Evolutionary conservation across 2,329 filamentous ascomycete species (phyloP).

Genomic region (Ophiostoma pallidulum): DNA sequence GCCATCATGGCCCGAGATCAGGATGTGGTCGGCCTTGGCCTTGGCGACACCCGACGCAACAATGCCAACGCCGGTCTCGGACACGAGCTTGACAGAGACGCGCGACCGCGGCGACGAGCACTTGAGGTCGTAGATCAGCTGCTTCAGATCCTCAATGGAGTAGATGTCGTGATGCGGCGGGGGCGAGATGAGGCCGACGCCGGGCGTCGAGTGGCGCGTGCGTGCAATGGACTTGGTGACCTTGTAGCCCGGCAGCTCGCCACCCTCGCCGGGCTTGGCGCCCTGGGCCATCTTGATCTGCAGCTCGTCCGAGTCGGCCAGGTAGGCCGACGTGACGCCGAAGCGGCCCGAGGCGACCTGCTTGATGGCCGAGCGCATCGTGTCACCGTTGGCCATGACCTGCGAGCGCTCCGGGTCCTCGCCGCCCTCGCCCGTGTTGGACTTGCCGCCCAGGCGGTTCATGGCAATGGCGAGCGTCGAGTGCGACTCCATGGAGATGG

Average conservation of each 20-base stretch:
- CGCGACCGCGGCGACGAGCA: conserved; percentile 87
- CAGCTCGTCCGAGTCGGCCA: conserved; percentile 89
- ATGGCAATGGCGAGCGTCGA: conserved; percentile 92
- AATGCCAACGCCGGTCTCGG: conserved; percentile 94
- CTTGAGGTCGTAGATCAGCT: conserved; percentile 95
- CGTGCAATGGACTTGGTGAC: conserved; percentile 89
- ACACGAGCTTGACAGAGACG: conserved; percentile 94
- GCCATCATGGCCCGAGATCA: conserved; percentile 95
- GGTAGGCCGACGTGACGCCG: conserved; percentile 88
- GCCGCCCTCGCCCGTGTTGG: conserved; percentile 95
- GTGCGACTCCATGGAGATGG: conserved; percentile 97
- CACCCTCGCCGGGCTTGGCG: conserved; percentile 94
- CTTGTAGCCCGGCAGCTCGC: conserved; percentile 94
- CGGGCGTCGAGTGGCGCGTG: conserved; percentile 90
- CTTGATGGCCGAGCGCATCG: conserved; percentile 95
- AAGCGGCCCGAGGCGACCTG: conserved; percentile 94
- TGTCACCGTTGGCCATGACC: conserved; percentile 82
- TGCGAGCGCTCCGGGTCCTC: conserved; percentile 88
- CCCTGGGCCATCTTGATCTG: conserved; percentile 99
- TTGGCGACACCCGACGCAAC: conserved; percentile 96
- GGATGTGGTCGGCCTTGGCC: conserved; percentile 91
- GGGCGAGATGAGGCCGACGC: conserved; percentile 90
- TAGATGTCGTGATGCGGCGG: conserved; percentile 98
- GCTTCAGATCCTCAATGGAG: conserved; percentile 95
- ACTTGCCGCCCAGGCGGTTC: conserved; percentile 94